A percentile compares a stretch with the other conserved stretches of the same genome.
These are phyloP conservation scores for Pyrus communis DNA, from an alignment of 306 rosid genomes.

Conservation along the genomic window DNA sequence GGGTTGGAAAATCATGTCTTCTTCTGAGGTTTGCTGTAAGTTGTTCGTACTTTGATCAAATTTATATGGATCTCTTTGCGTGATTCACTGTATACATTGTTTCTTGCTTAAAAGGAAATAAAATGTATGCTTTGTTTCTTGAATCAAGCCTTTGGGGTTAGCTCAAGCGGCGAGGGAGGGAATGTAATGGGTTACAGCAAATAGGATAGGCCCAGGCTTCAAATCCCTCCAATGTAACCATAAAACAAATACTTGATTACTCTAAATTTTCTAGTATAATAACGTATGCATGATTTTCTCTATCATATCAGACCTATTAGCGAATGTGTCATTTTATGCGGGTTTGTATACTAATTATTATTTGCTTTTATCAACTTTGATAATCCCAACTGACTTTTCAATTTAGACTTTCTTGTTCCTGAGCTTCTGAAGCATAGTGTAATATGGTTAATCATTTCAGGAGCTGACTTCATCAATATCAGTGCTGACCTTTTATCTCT, in stretches of 20 bases:
- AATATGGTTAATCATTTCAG: not conserved
- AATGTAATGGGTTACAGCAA: too few relatives aligned
- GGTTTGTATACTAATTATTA: not conserved
- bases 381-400: not conserved
- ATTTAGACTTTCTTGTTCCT: not conserved
- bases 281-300: not conserved
- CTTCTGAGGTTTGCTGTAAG: conserved; percentile 54
- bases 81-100: not conserved
- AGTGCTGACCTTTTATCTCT: not conserved
- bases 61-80: not conserved
- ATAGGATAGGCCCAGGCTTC: too few relatives aligned
- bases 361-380: not conserved
- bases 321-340: not conserved
- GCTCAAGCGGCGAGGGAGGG: not conserved
- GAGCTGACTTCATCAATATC: not conserved
- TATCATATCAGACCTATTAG: not conserved
- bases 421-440: not conserved
- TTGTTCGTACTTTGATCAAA: not conserved
- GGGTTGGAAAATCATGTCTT: conserved; percentile 50
- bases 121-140: not conserved
- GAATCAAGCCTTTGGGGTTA: not conserved
- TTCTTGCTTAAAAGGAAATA: not conserved
- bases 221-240: too few relatives aligned
- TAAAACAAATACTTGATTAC: not conserved
- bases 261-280: not conserved